Evolutionary conservation across 2,329 filamentous ascomycete species (phyloP).

Genomic region (Trichocomaceae sp.): DNA sequence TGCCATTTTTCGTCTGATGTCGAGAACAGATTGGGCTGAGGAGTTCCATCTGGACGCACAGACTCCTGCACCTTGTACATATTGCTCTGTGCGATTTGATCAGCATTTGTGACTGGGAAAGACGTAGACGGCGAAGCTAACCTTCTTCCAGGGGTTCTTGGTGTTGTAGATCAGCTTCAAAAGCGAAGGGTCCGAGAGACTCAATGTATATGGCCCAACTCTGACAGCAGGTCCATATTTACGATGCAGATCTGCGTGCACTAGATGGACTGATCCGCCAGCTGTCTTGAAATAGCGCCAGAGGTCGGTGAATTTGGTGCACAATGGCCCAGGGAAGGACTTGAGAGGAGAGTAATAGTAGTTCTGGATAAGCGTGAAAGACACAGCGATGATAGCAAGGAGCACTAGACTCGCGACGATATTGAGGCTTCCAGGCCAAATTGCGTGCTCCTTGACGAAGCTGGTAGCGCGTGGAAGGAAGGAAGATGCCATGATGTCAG

Average conservation of each 20-base stretch:
- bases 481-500: background rate
- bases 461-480: background rate
- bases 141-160: conserved; percentile 51
- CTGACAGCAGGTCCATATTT: conserved; percentile 68
- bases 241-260: conserved; percentile 60
- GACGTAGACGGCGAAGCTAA: conserved; percentile 6
- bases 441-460: background rate
- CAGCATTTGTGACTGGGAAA: background rate
- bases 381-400: background rate
- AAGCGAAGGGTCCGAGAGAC: conserved; percentile 65
- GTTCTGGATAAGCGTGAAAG: conserved; percentile 14
- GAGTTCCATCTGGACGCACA: conserved; percentile 4
- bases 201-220: conserved; percentile 66
- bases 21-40: conserved; percentile 10
- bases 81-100: background rate
- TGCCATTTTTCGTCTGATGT: conserved; percentile 7
- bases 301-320: conserved; percentile 63
- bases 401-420: background rate
- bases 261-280: conserved; percentile 57
- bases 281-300: conserved; percentile 68
- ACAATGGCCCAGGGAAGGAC: conserved; percentile 60
- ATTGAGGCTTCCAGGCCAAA: background rate
- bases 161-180: conserved; percentile 71
- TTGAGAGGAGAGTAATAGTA: conserved; percentile 17
- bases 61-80: conserved; percentile 9